Evolutionary conservation across 352 stramenopile genomes (phyloP).

Genomic region (Phytophthora pini): DNA sequence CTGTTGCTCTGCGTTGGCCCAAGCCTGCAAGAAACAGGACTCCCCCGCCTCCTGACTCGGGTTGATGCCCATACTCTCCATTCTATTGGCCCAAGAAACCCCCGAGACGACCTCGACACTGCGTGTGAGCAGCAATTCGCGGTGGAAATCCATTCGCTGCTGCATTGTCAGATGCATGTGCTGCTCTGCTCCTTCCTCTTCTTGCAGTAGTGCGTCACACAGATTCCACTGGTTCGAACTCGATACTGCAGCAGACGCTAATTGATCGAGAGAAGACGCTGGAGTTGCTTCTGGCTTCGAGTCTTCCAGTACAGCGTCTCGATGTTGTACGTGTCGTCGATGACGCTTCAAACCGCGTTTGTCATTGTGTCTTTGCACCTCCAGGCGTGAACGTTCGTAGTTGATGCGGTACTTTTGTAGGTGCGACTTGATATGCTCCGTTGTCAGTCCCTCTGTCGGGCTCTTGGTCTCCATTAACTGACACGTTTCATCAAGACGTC

Average conservation of each 20-base stretch:
- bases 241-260: neutral
- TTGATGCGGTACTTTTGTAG: constrained; percentile 37
- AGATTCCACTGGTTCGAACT: constrained; percentile 7
- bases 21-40: constrained; percentile 26
- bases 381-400: constrained; percentile 24
- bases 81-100: constrained; percentile 17
- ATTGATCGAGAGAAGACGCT: neutral
- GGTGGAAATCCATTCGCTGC: constrained; percentile 37
- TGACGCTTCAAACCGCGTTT: constrained; percentile 23
- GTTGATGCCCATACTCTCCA: constrained; percentile 2
- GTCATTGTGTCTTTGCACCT: constrained; percentile 18
- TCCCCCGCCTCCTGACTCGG: constrained; percentile 1
- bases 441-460: constrained; percentile 16
- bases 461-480: constrained; percentile 31
- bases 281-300: too few relatives aligned
- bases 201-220: constrained; percentile 13
- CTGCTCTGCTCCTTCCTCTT: constrained; percentile 15
- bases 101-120: constrained; percentile 26
- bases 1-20: constrained; percentile 22
- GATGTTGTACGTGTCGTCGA: neutral
- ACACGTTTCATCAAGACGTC: neutral
- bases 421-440: constrained; percentile 35
- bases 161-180: constrained; percentile 33
- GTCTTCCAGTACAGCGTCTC: neutral
- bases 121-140: constrained; percentile 29